phyloP scores from a whole-genome alignment of 306 rosid species.

The Canavalia gladiata region DNA sequence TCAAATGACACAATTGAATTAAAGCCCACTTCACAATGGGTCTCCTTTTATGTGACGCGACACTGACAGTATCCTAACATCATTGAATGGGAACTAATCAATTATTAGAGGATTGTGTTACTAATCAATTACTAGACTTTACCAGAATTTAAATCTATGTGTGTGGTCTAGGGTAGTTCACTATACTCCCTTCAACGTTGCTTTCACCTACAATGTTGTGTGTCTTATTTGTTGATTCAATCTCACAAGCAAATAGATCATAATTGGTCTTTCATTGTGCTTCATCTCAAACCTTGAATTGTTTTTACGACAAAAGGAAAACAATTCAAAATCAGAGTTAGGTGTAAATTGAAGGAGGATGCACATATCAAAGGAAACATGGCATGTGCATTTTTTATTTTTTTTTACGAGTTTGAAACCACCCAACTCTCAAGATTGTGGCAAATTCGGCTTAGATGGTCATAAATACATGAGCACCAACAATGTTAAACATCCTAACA shows the following conservation, averaged over 20 bases:
- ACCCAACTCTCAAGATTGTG: not conserved
- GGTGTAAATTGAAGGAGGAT: constrained; percentile 30
- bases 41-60: constrained; percentile 47
- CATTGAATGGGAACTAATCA: constrained; percentile 40
- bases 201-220: constrained; percentile 42
- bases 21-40: constrained; percentile 12
- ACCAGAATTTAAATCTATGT: not conserved
- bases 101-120: constrained; percentile 39
- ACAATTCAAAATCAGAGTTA: constrained; percentile 39
- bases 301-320: constrained; percentile 19
- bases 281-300: constrained; percentile 32
- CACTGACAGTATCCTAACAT: constrained; percentile 25
- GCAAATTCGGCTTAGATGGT: not conserved
- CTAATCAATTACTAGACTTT: constrained; percentile 43
- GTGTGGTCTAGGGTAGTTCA: constrained; percentile 6
- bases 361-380: constrained; percentile 23
- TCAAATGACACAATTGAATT: too few species aligned
- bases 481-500: too few species aligned
- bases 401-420: constrained; percentile 22
- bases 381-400: constrained; percentile 37
- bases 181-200: constrained; percentile 23
- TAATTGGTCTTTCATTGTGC: constrained; percentile 26
- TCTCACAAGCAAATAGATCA: constrained; percentile 39
- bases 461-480: not conserved
- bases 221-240: constrained; percentile 47